Evolutionary conservation across 352 stramenopile species (phyloP).

Genomic region (Pythium rhizo-oryzae): DNA sequence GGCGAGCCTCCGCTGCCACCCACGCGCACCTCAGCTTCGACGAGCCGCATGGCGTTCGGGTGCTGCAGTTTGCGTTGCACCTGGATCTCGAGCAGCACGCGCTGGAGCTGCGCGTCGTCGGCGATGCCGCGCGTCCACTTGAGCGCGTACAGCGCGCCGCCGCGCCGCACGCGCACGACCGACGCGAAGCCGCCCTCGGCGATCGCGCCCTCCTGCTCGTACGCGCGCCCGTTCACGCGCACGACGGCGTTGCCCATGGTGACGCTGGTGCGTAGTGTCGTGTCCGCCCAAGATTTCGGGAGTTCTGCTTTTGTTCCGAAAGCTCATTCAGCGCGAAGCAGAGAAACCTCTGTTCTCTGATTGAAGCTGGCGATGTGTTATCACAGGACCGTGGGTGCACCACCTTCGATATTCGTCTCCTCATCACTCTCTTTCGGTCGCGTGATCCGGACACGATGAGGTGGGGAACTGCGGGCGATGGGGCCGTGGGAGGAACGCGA

Average conservation of each 20-base stretch:
- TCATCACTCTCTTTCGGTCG: background rate
- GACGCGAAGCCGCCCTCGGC: constrained; percentile 74
- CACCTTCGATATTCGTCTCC: background rate
- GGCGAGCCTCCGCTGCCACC: background rate
- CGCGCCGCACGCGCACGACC: constrained; percentile 59
- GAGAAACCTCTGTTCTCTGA: background rate
- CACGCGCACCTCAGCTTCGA: constrained; percentile 53
- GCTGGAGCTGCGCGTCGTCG: constrained; percentile 58
- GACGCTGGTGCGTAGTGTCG: no score
- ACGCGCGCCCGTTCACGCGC: constrained; percentile 61
- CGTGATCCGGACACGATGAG: background rate
- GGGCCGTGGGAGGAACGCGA: no score
- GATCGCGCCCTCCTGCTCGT: constrained; percentile 52
- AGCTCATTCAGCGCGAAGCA: background rate
- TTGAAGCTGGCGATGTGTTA: background rate
- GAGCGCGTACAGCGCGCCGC: constrained; percentile 46
- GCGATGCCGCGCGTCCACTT: constrained; percentile 65
- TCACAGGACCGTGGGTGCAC: background rate
- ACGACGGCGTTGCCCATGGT: constrained; percentile 59
- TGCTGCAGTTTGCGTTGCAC: constrained; percentile 65
- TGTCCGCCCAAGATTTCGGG: constrained; percentile 9
- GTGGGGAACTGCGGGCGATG: no score
- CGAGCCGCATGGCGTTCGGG: constrained; percentile 51
- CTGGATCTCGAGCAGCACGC: constrained; percentile 70
- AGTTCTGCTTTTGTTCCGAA: background rate